Base-by-base conservation (phyloP, 495 filamentous ascomycete genomes). In the Hypoxylon fragiforme region DNA sequence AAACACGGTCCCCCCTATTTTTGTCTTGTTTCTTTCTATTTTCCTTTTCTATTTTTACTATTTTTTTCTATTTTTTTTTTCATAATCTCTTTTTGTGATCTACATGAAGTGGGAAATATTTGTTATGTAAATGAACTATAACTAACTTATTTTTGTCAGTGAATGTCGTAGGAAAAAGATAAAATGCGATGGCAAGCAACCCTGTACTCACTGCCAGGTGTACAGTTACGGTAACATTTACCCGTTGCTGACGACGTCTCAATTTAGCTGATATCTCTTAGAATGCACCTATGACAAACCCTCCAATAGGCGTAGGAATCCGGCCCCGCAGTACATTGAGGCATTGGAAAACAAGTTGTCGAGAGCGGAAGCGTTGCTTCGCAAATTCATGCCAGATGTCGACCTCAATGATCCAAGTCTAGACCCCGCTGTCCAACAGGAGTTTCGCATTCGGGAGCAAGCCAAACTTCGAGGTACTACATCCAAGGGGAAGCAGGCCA, bases 251-350 rank as follows among this genome's bases (percentile, higher is more conserved):
- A n/a, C 34, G 40, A 30, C 37, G 54, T 41, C 44, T 15, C 37
- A 21, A 15, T 15, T n/a, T 64, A 48, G 53, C 74, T 81, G 59
- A 79, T 65, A 7, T 34, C 22, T 19, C 38, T 13, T 65, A 98
- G 94, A 97, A 51, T 98, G 94, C 70, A 95, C 94, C 3, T 97
- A 96, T 73, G 95, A 98, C 62, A 95, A 98, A 62, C 94, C 94
- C 12, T 97, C 94, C 24, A 97, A 97, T 67, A 84, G 94, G 44
- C 82, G 92, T 61, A 88, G 94, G 63, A 98, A 97, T 65, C 92
- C 94, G 26, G 87, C 91, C 22, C 94, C 94, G 30, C 90, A 96
- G 67, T 95, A 96, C 69, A 88, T 97, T 61, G 94, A 98, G 71
- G 89, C 88, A 0, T 74, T 98, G 21, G 95, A 97, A 68, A 82